Evolutionary conservation across 192 early-diverging fungal genomes (phyloP).

Genomic region (Obelidium mucronatum): DNA sequence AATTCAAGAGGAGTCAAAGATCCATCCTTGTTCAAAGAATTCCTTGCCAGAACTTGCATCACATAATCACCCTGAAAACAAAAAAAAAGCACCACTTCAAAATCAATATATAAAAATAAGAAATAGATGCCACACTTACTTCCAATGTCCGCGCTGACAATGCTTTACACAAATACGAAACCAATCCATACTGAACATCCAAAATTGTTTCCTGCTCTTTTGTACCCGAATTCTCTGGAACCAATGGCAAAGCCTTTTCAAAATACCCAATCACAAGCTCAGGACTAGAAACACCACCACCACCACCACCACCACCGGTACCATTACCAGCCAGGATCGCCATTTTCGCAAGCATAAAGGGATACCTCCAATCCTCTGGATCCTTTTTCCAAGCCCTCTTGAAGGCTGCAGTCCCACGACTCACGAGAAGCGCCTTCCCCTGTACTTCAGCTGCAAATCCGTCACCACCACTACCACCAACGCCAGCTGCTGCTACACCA

Average conservation of each 20-base stretch:
- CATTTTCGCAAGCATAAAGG: slow-evolving; percentile 46
- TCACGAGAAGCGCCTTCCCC: neutral
- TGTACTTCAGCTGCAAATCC: neutral
- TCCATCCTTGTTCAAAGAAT: slow-evolving; percentile 22
- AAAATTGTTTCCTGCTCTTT: slow-evolving; percentile 67
- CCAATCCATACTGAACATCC: slow-evolving; percentile 66
- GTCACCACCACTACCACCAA: neutral
- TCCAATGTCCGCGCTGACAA: slow-evolving; percentile 55
- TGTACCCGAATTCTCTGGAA: slow-evolving; percentile 45
- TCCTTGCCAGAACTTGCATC: neutral
- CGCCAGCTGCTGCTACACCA: neutral
- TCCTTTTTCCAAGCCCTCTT: slow-evolving; percentile 21
- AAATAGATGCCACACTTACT: slow-evolving; percentile 43
- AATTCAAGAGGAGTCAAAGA: neutral
- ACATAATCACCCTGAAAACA: neutral
- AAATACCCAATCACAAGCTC: slow-evolving; percentile 11
- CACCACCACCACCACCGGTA: too few species aligned
- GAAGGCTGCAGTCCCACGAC: slow-evolving; percentile 37
- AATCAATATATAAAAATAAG: slow-evolving; percentile 22
- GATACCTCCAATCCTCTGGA: slow-evolving; percentile 40
- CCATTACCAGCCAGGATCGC: slow-evolving; percentile 19
- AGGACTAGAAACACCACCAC: too few species aligned
- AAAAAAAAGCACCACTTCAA: slow-evolving; percentile 24
- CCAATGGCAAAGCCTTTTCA: slow-evolving; percentile 28
- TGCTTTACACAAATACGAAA: slow-evolving; percentile 64